A percentile compares a stretch with the other conserved stretches of the same genome.
Evolutionary conservation across 1,284 basidiomycete genomes (phyloP).

Genomic region (Sporisorium reilianum): DNA sequence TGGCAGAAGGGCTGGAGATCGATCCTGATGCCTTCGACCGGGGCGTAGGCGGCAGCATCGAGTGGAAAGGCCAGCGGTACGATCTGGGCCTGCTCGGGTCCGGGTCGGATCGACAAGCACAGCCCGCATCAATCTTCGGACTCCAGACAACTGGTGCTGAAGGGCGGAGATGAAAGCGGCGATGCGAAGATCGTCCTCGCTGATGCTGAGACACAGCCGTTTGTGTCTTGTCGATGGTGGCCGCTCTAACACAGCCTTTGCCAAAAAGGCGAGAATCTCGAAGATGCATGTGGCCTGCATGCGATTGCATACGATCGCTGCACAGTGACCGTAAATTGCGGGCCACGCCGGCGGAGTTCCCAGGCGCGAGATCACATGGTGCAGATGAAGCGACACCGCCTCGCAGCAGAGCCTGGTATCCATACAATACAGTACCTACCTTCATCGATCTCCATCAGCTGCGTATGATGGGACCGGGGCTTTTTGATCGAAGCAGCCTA

Average conservation of each 20-base stretch:
- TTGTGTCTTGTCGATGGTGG: neutral
- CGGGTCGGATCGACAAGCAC: neutral
- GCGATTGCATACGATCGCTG: neutral
- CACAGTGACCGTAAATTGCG: conserved; percentile 21
- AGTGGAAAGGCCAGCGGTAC: conserved; percentile 36
- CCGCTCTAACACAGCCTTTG: neutral
- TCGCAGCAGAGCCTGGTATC: neutral
- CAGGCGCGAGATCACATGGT: conserved; percentile 23
- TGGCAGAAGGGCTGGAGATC: conserved; percentile 55
- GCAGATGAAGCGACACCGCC: neutral
- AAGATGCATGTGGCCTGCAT: neutral
- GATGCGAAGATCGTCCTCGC: neutral
- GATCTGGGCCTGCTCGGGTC: conserved; percentile 15
- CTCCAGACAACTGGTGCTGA: conserved; percentile 6
- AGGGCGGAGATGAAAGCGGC: neutral
- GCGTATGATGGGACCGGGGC: no score
- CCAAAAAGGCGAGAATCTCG: neutral
- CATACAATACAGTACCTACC: no score
- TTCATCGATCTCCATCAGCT: no score
- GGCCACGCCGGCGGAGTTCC: conserved; percentile 26
- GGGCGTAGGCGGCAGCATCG: conserved; percentile 41
- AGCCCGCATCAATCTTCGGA: conserved; percentile 6
- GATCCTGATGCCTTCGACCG: conserved; percentile 30
- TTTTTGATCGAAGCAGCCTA: no score
- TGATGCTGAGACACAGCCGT: conserved; percentile 1